Base-by-base conservation (phyloP, 306 rosid genomes). In the Prunus davidiana region DNA sequence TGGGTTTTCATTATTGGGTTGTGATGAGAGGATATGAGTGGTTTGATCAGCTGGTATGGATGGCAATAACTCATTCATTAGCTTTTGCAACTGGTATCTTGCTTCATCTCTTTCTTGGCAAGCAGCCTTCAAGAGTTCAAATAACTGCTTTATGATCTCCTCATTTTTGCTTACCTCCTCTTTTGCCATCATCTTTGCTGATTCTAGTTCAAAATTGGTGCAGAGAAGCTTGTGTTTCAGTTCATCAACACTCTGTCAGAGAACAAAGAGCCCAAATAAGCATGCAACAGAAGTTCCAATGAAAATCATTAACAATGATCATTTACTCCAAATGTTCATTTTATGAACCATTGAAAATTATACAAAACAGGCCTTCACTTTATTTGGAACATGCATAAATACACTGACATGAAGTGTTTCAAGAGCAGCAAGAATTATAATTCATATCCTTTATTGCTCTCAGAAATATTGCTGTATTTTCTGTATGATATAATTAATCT, bases 61-160 rank as follows among this genome's bases (percentile, higher is more conserved):
- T 61, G 79, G 80, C 27, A 75, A 72, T 14, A 78, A 46, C 52
- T 85, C 83, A 75, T 64, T 76, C 24, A 71, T 46, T 0, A 89
- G 79, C 12, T 62, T 70, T 41, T 84, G 90, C 30, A 92, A 84
- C 28, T 89, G 85, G 69, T 78, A 66, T 80, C 76, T 87, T 34
- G 94, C 92, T 79, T 87, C 90, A 30, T 92, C 95, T 81, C 97
- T 88, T 82, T 92, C 95, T 78, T 73, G 66, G 78, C 80, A 80
- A 65, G 82, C 89, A 49, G 14, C 79, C 63, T 81, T 81, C 52
- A 88, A 52, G 22, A 79, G 76, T 45, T 82, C 72, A 63, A 79
- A 66, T 20, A 91, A 56, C 43, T 76, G 79, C 46, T 72, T 76
- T 8, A 82, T 24, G 5, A 78, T 80, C 70, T 89, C 85, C 12